These are phyloP conservation scores for Ramichloridium luteum DNA, from an alignment of 2,329 filamentous ascomycete species.

Conservation along the genomic window DNA sequence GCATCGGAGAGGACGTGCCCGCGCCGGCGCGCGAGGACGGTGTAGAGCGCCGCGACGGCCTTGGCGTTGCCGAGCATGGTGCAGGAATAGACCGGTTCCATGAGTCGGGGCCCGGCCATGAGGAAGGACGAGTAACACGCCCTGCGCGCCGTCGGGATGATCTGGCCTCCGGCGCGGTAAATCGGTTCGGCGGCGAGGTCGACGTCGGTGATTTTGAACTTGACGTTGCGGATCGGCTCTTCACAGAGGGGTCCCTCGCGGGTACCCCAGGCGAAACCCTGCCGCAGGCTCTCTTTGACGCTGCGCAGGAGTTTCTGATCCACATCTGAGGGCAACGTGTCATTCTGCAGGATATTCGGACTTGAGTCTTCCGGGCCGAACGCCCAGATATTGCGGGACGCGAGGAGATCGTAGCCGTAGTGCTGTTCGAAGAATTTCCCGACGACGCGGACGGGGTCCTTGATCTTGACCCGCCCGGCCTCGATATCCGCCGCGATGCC, in stretches of 20 bases:
- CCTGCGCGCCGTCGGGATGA: conserved; percentile 86
- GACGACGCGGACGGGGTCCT: conserved; percentile 81
- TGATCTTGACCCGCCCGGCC: conserved; percentile 76
- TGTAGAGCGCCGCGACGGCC: conserved; percentile 80
- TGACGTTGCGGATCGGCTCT: conserved; percentile 96
- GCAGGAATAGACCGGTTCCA: conserved; percentile 91
- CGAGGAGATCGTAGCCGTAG: conserved; percentile 92
- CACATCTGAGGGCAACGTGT: conserved; percentile 86
- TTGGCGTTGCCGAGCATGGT: conserved; percentile 88
- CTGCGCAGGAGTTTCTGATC: conserved; percentile 81
- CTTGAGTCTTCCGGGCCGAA: conserved; percentile 93
- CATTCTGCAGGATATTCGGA: conserved; percentile 91
- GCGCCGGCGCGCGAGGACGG: conserved; percentile 72
- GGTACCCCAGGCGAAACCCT: conserved; percentile 94
- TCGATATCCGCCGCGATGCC: conserved; percentile 95
- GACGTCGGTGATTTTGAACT: conserved; percentile 91
- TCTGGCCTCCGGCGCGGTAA: conserved; percentile 88
- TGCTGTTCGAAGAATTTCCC: conserved; percentile 96
- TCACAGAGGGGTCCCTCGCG: conserved; percentile 93
- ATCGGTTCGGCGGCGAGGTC: conserved; percentile 80
- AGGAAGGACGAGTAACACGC: conserved; percentile 94
- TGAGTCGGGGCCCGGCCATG: conserved; percentile 88
- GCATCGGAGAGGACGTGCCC: conserved; percentile 93
- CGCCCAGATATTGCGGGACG: conserved; percentile 92
- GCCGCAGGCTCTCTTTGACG: conserved; percentile 83